phyloP scores from a whole-genome alignment of 1,284 basidiomycete genomes.

The Sporisorium sorghi region DNA sequence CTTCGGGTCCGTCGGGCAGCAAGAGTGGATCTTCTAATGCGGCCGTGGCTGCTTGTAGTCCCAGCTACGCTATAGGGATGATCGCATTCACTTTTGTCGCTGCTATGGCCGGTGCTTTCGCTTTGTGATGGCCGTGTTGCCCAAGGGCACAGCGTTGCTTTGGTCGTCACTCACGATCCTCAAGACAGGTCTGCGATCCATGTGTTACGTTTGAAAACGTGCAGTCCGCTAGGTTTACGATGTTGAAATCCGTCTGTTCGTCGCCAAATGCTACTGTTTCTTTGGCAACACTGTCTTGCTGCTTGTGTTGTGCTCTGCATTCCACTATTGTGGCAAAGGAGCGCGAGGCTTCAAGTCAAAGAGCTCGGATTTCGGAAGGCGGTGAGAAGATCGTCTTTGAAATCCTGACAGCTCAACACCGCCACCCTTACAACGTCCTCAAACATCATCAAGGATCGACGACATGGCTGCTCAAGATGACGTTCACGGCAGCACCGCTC shows the following conservation, averaged over 20 bases:
- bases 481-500: neutral
- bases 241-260: too few species aligned
- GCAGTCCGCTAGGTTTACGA: neutral
- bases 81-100: conserved; percentile 26
- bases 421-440: neutral
- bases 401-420: conserved; percentile 1
- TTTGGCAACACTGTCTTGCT: too few species aligned
- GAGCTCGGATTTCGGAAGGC: too few species aligned
- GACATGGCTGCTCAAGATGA: neutral
- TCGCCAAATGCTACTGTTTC: too few species aligned
- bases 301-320: neutral
- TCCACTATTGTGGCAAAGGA: neutral
- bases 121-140: conserved; percentile 5
- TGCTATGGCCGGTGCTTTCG: conserved; percentile 34
- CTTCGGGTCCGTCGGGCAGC: conserved; percentile 4
- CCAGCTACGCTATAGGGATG: conserved; percentile 21
- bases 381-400: neutral
- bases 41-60: conserved; percentile 14
- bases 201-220: neutral
- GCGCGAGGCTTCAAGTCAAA: neutral
- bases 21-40: conserved; percentile 17
- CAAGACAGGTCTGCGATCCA: neutral
- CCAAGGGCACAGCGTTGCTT: neutral
- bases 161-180: neutral
- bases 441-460: neutral